These are phyloP conservation scores for Ogataea sp. DNA, from an alignment of 805 yeast species.

Conservation along the genomic window DNA sequence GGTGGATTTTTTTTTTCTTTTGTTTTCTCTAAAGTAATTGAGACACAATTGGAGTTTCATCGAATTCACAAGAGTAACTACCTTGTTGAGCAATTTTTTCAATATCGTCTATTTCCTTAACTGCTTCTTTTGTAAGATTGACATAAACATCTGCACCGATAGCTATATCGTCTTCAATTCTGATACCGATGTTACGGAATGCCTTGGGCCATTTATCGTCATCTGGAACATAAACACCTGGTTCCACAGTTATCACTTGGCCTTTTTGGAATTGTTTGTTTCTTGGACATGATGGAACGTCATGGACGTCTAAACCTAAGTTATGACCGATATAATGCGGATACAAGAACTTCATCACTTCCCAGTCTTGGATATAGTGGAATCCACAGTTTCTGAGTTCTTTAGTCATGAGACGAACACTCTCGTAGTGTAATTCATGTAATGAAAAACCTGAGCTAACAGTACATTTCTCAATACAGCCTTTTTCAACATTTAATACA, in stretches of 20 bases:
- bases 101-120: constrained; percentile 77
- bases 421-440: constrained; percentile 67
- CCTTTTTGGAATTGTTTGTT: constrained; percentile 46
- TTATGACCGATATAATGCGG: constrained; percentile 97
- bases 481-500: constrained; percentile 73
- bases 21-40: constrained; percentile 10
- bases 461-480: constrained; percentile 65
- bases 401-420: constrained; percentile 47
- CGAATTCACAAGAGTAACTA: constrained; percentile 14
- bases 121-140: constrained; percentile 72
- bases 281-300: constrained; percentile 59
- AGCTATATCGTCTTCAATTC: constrained; percentile 91
- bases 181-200: constrained; percentile 83
- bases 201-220: constrained; percentile 65
- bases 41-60: constrained; percentile 33
- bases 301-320: constrained; percentile 88
- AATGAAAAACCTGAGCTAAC: constrained; percentile 45
- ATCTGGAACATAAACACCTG: constrained; percentile 87
- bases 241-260: constrained; percentile 91
- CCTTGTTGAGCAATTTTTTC: constrained; percentile 62
- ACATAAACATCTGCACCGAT: constrained; percentile 52
- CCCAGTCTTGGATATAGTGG: constrained; percentile 38
- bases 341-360: constrained; percentile 51
- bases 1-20: no score
- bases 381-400: constrained; percentile 76